Evolutionary conservation across 306 rosid species (phyloP).

Genomic region (Vigna hirtella): DNA sequence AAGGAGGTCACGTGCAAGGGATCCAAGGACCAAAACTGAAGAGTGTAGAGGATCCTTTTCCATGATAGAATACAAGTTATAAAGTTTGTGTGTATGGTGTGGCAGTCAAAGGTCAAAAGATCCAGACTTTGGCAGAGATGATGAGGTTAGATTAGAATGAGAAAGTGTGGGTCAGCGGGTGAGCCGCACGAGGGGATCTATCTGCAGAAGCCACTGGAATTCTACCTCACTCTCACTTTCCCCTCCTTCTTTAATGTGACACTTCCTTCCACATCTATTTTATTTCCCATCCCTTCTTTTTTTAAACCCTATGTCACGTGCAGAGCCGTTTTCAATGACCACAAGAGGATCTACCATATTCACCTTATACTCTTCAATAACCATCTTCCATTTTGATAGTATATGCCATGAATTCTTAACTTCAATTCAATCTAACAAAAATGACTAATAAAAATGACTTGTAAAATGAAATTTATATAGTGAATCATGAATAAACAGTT

Average conservation of each 20-base stretch:
- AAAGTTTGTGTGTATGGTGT: slow-evolving; percentile 4
- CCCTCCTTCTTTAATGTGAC: slow-evolving; percentile 35
- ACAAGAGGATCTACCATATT: slow-evolving; percentile 18
- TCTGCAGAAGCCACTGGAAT: slow-evolving; percentile 47
- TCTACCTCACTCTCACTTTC: slow-evolving; percentile 57
- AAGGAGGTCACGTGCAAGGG: slow-evolving; percentile 86
- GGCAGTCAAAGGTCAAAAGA: slow-evolving; percentile 80
- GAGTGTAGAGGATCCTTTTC: slow-evolving; percentile 22
- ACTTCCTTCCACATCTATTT: slow-evolving; percentile 35
- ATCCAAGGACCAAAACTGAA: slow-evolving; percentile 51
- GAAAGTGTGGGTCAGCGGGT: slow-evolving; percentile 70
- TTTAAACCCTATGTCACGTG: slow-evolving; percentile 57
- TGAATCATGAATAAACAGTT: neutral
- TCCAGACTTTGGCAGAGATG: slow-evolving; percentile 45
- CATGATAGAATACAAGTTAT: slow-evolving; percentile 15
- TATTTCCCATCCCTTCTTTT: slow-evolving; percentile 42
- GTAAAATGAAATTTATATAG: no score
- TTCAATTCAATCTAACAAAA: no score
- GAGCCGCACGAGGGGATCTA: slow-evolving; percentile 90
- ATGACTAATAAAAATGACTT: no score
- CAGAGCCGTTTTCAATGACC: slow-evolving; percentile 49
- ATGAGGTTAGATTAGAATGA: slow-evolving; percentile 55
- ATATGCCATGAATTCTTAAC: no score
- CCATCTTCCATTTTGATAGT: neutral
- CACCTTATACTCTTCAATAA: neutral